Base-by-base conservation (phyloP, 495 filamentous ascomycete species). In the Parathielavia appendiculata region DNA sequence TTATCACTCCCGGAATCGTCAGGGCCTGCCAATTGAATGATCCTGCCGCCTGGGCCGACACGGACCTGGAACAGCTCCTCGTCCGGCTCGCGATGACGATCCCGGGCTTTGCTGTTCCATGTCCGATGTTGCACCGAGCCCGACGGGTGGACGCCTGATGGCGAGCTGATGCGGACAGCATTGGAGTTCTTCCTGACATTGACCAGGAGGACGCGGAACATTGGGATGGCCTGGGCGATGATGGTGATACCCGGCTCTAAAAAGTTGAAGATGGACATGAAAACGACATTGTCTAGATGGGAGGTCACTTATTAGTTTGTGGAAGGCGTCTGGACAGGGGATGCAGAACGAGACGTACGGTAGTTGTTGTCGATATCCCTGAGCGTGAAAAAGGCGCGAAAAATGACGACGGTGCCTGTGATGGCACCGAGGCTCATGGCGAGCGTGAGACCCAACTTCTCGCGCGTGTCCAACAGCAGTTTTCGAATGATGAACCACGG, bases 401-500 rank as follows among this genome's bases (percentile, higher is more conserved):
- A 36, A 20, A 64, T 62, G 39, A 64, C 62, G 11, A 64, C 52
- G 36, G 54, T 49, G 22, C 62, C 62, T 5, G 58, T 64, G 9
- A 64, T 34, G 51, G 53, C 43, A 12, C 71, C 71, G 45, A 73
- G 62, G 46, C 69, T 69, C 71, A 73, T 73, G 23, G 67, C 67
- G 4, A 69, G 22, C 2, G 58, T 61, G 22, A 73, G 60, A 17
- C 71, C 70, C 26, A 69, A 41, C 40, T 72, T 72, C 56, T 72
- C 70, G 1, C 66, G 66, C 11, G 56, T 66, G n/a, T 60, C 61
- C 22, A 73, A 60, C 47, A 70, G 64, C 8, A 71, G 51, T 11
- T 66, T 68, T 5, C 66, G 56, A n/a, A 72, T 65, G 55, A 72
- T 57, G 20, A 62, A 56, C 68, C 68, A 73, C 10, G 71, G 71